Conservation (phyloP, 2,329 filamentous ascomycete species). For the Lachnellula suecica region DNA sequence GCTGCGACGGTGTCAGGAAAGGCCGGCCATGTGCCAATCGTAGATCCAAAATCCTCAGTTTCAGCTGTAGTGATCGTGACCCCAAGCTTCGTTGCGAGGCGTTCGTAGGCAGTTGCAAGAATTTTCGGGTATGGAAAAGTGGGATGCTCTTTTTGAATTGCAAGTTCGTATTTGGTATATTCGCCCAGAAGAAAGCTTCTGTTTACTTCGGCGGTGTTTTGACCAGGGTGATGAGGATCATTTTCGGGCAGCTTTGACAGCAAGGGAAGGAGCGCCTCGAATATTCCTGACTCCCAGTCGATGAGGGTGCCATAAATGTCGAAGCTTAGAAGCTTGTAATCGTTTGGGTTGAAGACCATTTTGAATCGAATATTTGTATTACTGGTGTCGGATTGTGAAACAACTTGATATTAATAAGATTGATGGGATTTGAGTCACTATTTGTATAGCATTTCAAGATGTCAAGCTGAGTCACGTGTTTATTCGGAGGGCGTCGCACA, state of each 20-base stretch:
- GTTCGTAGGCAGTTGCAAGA: constrained; percentile 39
- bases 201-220: constrained; percentile 1
- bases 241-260: constrained; percentile 16
- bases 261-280: constrained; percentile 47
- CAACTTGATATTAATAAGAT: too few species aligned
- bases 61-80: constrained; percentile 26
- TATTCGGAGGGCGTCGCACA: too few species aligned
- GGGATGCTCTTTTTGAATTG: constrained; percentile 47
- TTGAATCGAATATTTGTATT: too few species aligned
- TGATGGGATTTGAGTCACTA: too few species aligned
- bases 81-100: constrained; percentile 32
- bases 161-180: constrained; percentile 18
- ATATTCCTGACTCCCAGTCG: constrained; percentile 73
- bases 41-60: constrained; percentile 40
- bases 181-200: constrained; percentile 13
- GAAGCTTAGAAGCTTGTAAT: constrained; percentile 38
- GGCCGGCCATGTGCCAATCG: constrained; percentile 44
- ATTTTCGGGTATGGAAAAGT: constrained; percentile 50
- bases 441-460: too few species aligned
- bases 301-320: constrained; percentile 80
- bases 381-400: neutral
- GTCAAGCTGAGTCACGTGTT: too few species aligned
- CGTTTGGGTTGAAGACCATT: constrained; percentile 19
- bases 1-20: constrained; percentile 50
- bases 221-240: constrained; percentile 16